These are phyloP conservation scores for Tagetes patula DNA, from an alignment of 129 eudicot genomes.

Conservation along the genomic window DNA sequence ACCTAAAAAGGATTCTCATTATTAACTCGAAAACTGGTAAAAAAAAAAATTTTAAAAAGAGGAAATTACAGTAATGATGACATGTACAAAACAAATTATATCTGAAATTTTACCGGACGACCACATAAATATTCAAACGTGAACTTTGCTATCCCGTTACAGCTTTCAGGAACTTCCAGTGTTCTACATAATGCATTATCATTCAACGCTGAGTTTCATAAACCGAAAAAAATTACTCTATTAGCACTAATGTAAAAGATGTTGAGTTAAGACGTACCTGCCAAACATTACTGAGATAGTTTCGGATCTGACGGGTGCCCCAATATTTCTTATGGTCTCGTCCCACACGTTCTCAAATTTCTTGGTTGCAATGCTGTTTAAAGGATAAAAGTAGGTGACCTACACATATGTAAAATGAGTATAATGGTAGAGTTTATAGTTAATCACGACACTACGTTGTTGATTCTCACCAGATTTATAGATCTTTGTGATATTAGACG, in stretches of 20 bases:
- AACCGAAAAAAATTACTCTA: neutral
- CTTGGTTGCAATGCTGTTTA: conserved; percentile 42
- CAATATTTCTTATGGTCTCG: conserved; percentile 40
- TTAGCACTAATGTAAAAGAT: conserved; percentile 17
- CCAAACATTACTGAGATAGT: conserved; percentile 94
- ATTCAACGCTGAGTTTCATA: conserved; percentile 6
- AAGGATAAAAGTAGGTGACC: conserved; percentile 79
- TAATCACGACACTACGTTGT: neutral
- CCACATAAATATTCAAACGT: conserved; percentile 85
- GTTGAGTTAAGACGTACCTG: conserved; percentile 50
- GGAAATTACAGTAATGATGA: neutral
- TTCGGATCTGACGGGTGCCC: conserved; percentile 50
- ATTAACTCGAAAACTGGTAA: conserved; percentile 12
- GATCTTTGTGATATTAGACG: conserved; percentile 76
- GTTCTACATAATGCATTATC: conserved; percentile 50
- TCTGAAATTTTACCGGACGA: conserved; percentile 62
- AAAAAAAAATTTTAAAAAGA: neutral
- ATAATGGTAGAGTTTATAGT: neutral
- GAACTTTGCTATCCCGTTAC: conserved; percentile 88
- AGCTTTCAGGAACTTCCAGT: conserved; percentile 77
- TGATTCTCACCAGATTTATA: conserved; percentile 58
- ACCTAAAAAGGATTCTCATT: conserved; percentile 44
- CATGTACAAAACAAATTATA: neutral
- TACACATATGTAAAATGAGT: conserved; percentile 32
- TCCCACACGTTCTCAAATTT: conserved; percentile 70